phyloP scores from a whole-genome alignment of 345 rosid genomes.

The Brassica cretica region DNA sequence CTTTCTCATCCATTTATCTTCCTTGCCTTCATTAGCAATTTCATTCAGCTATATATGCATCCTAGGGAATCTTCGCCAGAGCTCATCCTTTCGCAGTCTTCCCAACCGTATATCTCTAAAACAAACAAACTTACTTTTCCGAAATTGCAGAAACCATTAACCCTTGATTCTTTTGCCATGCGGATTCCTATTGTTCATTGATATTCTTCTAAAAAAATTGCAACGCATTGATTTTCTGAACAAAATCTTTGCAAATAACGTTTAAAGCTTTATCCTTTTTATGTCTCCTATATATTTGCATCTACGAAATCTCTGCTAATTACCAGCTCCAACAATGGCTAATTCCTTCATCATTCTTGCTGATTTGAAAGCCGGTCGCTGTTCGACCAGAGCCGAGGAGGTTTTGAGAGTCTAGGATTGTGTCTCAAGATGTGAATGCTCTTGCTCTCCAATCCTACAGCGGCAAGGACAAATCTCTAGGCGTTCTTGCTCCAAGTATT shows the following conservation, averaged over 20 bases:
- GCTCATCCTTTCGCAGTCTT: not conserved
- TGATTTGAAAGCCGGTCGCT: not conserved
- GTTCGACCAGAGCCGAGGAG: not conserved
- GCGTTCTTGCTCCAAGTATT: not conserved
- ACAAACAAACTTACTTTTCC: not conserved
- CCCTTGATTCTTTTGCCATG: conserved; percentile 19
- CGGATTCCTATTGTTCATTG: conserved; percentile 31
- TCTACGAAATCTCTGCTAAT: not conserved
- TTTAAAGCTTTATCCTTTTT: conserved; percentile 46
- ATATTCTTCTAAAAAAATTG: conserved; percentile 4
- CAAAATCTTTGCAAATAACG: conserved; percentile 43
- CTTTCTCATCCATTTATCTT: not conserved
- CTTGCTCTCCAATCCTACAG: not conserved
- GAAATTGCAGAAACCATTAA: not conserved
- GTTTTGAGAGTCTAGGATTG: conserved; percentile 54
- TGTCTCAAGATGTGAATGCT: not conserved
- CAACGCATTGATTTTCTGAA: conserved; percentile 32
- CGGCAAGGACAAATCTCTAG: not conserved
- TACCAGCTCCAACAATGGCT: not conserved
- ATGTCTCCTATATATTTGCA: not conserved
- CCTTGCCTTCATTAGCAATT: too few relatives aligned
- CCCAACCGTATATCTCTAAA: not conserved
- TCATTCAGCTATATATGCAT: not conserved
- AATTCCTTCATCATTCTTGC: not conserved
- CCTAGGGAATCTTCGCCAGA: too few relatives aligned